Evolutionary conservation across 2,329 filamentous ascomycete genomes (phyloP), one percentile per base, ranked within the genome.

Genomic region (Cytospora paraplurivora): DNA sequence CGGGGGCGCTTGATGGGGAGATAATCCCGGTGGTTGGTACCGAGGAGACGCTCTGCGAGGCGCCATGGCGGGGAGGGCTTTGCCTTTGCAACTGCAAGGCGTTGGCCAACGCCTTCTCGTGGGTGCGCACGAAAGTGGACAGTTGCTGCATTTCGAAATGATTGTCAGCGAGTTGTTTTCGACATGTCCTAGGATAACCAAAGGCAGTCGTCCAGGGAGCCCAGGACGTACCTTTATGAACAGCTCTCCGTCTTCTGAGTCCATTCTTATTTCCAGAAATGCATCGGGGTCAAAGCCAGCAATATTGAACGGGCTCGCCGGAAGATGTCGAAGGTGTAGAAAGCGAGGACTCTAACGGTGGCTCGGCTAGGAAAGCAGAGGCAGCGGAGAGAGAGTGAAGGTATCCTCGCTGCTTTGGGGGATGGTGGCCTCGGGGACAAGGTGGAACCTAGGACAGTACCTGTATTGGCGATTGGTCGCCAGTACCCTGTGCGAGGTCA

Each of bases 81-180:
- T 91, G 88, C 71, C 91, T 87, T 75, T 89, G 89, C 71, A 96
- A 84, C 76, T 97, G 94, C 67, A 97, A 82, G 71, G 94, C 94
- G 80, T 98, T 98, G 74, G 95, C 95, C 67, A 99, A 86, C 44
- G 93, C 94, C 79, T 96, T 96, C 79, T 99, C 95, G 81, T 99
- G 93, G 62, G 93, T 97, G 67, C 93, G 92, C 78, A 99, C 93
- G 78, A 97, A 98, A 79, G 89, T 89, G 74, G 94, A 93, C 75
- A 99, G 85, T 84, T 96, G 95, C 94, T 97, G 76, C 65, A 47
- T 59, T 35, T 44, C n/a, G 27, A 47, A 66, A 17, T 7, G 4
- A 27, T 19, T n/a, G 71, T 78, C 66, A 79, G 76, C 57, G 19
- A 49, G 51, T 21, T 10, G 13, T 32, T 49, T 33, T 21, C 37